These are phyloP conservation scores for Fistulina hepatica DNA, from an alignment of 1,284 basidiomycete species.

Conservation along the genomic window DNA sequence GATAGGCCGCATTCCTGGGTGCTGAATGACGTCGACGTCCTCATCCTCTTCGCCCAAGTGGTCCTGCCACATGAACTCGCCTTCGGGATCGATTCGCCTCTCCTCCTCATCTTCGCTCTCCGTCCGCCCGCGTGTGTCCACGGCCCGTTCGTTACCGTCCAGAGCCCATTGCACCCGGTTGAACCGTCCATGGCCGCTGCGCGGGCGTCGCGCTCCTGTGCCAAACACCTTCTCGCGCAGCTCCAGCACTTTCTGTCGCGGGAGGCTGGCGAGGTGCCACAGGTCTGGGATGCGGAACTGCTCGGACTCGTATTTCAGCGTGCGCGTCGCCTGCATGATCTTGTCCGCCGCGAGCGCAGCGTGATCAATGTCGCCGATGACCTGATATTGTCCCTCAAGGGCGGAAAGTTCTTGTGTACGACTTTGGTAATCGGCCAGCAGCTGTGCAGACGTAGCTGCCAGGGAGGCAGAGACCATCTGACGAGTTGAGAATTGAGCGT, in stretches of 20 bases:
- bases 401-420: slow-evolving; percentile 36
- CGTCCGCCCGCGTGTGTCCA: slow-evolving; percentile 57
- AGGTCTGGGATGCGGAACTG: slow-evolving; percentile 54
- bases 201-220: slow-evolving; percentile 30
- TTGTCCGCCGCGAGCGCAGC: slow-evolving; percentile 38
- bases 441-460: slow-evolving; percentile 38
- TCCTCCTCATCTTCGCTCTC: slow-evolving; percentile 71
- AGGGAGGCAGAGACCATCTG: slow-evolving; percentile 44
- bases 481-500: slow-evolving; percentile 4
- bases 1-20: slow-evolving; percentile 53
- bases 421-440: slow-evolving; percentile 44
- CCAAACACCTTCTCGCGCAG: slow-evolving; percentile 53
- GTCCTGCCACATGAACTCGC: slow-evolving; percentile 13
- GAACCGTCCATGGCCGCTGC: slow-evolving; percentile 45
- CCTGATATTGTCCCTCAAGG: slow-evolving; percentile 33
- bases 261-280: slow-evolving; percentile 51
- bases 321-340: slow-evolving; percentile 51
- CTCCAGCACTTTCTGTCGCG: slow-evolving; percentile 51
- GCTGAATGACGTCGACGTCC: slow-evolving; percentile 41
- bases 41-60: slow-evolving; percentile 36
- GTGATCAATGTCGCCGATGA: slow-evolving; percentile 40
- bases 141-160: slow-evolving; percentile 46
- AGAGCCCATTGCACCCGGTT: slow-evolving; percentile 59
- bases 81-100: slow-evolving; percentile 30
- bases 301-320: slow-evolving; percentile 58